phyloP scores from a whole-genome alignment of 2,329 filamentous ascomycete genomes.

The Xenoacremonium recifei region DNA sequence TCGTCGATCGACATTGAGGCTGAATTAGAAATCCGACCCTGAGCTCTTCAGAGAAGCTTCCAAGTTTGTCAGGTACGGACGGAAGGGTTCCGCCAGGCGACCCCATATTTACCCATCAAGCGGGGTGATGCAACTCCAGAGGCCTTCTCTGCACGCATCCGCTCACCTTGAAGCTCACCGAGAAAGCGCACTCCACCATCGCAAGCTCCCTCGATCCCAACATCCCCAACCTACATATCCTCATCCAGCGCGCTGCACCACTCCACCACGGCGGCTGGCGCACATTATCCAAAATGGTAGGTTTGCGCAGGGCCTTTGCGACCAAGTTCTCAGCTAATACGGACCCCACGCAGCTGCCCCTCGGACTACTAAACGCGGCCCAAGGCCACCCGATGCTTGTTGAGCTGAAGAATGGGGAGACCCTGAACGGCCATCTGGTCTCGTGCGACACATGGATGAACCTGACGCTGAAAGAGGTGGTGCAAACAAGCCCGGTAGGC shows the following conservation, averaged over 20 bases:
- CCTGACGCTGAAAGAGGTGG: slow-evolving; percentile 92
- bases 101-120: slow-evolving; percentile 12
- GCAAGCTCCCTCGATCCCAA: slow-evolving; percentile 24
- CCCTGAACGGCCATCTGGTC: slow-evolving; percentile 91
- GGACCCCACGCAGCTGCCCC: slow-evolving; percentile 59
- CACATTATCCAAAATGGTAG: slow-evolving; percentile 23
- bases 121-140: slow-evolving; percentile 25
- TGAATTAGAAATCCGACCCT: neutral
- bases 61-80: neutral
- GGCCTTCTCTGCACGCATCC: slow-evolving; percentile 5
- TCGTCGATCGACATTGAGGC: neutral
- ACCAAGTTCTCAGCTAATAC: slow-evolving; percentile 22
- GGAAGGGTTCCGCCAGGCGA: slow-evolving; percentile 14
- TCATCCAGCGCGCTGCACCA: slow-evolving; percentile 21
- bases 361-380: slow-evolving; percentile 88
- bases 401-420: slow-evolving; percentile 96
- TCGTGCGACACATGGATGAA: slow-evolving; percentile 99
- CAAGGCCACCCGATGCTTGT: slow-evolving; percentile 98
- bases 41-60: neutral
- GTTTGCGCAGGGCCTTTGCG: slow-evolving; percentile 3
- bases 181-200: slow-evolving; percentile 24
- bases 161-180: slow-evolving; percentile 23
- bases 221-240: no score
- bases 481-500: slow-evolving; percentile 82
- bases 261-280: slow-evolving; percentile 16